Conservation (phyloP, 192 early-diverging fungal species). For the Coemansia sp. region DNA sequence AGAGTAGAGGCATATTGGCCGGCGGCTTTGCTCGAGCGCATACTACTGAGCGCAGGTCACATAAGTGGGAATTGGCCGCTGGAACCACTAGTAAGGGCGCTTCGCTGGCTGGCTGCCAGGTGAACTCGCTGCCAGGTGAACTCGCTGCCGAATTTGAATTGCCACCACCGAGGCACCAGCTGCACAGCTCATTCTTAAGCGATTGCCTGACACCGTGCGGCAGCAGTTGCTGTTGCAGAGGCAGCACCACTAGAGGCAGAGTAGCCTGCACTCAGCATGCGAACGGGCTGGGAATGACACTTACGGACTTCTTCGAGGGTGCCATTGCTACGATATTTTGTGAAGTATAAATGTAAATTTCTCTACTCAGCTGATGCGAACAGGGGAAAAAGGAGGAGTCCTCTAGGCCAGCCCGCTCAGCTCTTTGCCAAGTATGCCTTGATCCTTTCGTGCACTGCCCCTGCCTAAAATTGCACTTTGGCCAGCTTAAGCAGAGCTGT, state of each 20-base stretch:
- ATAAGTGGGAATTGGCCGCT: not conserved
- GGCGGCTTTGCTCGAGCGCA: not conserved
- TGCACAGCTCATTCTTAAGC: not conserved
- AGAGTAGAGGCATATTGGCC: not conserved
- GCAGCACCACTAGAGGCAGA: not conserved
- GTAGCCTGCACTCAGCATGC: not conserved
- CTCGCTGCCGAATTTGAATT: not conserved
- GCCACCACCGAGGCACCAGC: not conserved
- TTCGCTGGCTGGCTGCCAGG: not conserved
- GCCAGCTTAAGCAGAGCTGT: not conserved
- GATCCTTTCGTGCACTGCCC: not conserved
- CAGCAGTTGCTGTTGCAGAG: not conserved
- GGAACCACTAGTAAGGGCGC: too few species aligned
- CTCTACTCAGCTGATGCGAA: constrained; percentile 34
- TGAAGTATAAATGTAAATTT: constrained; percentile 25
- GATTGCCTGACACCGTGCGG: not conserved
- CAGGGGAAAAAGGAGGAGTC: constrained; percentile 49
- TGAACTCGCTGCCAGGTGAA: not conserved
- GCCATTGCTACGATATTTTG: constrained; percentile 50
- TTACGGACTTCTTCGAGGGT: constrained; percentile 56
- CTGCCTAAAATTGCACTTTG: not conserved
- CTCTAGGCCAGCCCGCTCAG: not conserved
- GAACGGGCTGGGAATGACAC: constrained; percentile 15
- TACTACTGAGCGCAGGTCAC: not conserved
- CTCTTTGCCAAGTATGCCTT: not conserved